Percentiles rank a stretch among this genome's conserved stretches.
phyloP scores from a whole-genome alignment of 2,329 filamentous ascomycete species.

The Xylariaceae sp. region DNA sequence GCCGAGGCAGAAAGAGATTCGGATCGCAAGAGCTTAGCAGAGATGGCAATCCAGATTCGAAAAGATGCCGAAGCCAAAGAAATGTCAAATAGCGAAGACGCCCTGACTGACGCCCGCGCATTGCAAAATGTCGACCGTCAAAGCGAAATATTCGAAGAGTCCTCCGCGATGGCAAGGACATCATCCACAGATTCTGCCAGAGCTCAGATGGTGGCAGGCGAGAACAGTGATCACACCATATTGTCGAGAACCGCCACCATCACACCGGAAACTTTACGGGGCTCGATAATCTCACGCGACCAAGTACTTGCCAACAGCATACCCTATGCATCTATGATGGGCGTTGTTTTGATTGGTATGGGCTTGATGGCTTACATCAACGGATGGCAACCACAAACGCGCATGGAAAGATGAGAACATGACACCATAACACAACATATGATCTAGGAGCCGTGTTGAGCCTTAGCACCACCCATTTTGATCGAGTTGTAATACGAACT shows the following conservation, averaged over 20 bases:
- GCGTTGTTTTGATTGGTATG: slow-evolving; percentile 76
- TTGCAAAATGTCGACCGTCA: slow-evolving; percentile 15
- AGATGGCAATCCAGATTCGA: slow-evolving; percentile 83
- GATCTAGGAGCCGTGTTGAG: no score
- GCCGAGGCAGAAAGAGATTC: slow-evolving; percentile 74
- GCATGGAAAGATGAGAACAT: slow-evolving; percentile 17
- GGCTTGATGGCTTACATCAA: slow-evolving; percentile 85
- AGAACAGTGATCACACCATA: slow-evolving; percentile 35
- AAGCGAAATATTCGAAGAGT: neutral
- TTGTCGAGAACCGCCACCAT: slow-evolving; percentile 47
- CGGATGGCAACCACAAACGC: slow-evolving; percentile 61
- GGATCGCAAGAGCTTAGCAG: slow-evolving; percentile 70
- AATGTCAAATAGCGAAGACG: slow-evolving; percentile 38
- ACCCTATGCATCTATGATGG: slow-evolving; percentile 77
- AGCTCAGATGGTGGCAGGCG: slow-evolving; percentile 25
- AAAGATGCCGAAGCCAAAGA: slow-evolving; percentile 56
- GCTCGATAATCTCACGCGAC: slow-evolving; percentile 38
- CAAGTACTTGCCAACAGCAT: slow-evolving; percentile 51
- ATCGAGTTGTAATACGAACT: no score
- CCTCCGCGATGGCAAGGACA: slow-evolving; percentile 9
- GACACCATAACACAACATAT: no score
- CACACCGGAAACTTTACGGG: slow-evolving; percentile 37
- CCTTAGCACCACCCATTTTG: no score
- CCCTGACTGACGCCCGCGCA: slow-evolving; percentile 29
- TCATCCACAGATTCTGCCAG: slow-evolving; percentile 21